These are phyloP conservation scores for Kodamaea kakaduensis DNA, from an alignment of 805 yeast species.

Conservation along the genomic window DNA sequence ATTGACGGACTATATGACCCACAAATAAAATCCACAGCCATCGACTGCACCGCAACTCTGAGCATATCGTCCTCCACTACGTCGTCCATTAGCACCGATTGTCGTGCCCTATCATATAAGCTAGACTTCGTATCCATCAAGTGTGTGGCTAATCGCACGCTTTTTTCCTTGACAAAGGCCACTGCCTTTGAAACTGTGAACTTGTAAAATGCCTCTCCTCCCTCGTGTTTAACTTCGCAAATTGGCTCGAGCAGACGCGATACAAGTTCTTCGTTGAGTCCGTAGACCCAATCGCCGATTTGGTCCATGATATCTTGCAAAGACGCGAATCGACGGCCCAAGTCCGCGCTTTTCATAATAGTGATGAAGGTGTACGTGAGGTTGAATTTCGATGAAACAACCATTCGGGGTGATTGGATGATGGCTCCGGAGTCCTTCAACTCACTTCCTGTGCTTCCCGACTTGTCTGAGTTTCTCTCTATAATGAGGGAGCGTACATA, in stretches of 20 bases:
- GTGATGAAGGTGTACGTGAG: slow-evolving; percentile 36
- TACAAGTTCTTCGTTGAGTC: slow-evolving; percentile 18
- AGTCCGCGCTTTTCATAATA: slow-evolving; percentile 24
- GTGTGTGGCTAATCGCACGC: slow-evolving; percentile 26
- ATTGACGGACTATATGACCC: slow-evolving; percentile 36
- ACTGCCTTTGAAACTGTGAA: slow-evolving; percentile 38
- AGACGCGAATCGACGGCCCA: slow-evolving; percentile 29
- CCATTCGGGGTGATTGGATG: slow-evolving; percentile 37
- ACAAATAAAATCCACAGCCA: slow-evolving; percentile 47
- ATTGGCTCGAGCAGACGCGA: slow-evolving; percentile 11
- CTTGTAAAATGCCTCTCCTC: slow-evolving; percentile 36
- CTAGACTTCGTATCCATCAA: slow-evolving; percentile 20
- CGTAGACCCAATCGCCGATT: slow-evolving; percentile 26
- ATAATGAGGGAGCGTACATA: slow-evolving; percentile 6
- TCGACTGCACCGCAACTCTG: slow-evolving; percentile 31
- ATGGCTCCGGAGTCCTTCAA: slow-evolving; percentile 31
- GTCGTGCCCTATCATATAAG: slow-evolving; percentile 5
- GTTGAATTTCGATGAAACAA: slow-evolving; percentile 40
- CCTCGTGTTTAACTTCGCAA: slow-evolving; percentile 32
- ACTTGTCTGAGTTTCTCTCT: background rate
- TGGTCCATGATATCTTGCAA: slow-evolving; percentile 44
- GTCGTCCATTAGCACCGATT: slow-evolving; percentile 4
- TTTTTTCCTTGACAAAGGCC: slow-evolving; percentile 35
- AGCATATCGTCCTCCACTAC: slow-evolving; percentile 32
- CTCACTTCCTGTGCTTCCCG: background rate